Percentiles rank a stretch among this genome's conserved stretches.
Evolutionary conservation across 768 basidiomycete species (phyloP).

Genomic region (Asterophora parasitica): DNA sequence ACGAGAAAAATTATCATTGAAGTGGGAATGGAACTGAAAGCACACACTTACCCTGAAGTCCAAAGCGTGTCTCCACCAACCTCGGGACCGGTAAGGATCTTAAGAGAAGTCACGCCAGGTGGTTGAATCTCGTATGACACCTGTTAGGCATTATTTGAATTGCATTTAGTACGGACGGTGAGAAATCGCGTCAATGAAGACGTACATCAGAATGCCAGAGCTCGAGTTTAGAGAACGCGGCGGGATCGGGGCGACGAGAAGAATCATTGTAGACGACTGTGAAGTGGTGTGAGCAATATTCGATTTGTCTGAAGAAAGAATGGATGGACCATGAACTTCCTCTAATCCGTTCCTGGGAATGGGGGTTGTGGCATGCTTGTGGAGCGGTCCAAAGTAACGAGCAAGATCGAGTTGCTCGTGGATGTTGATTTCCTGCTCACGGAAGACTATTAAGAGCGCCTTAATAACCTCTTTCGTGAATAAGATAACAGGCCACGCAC

Average conservation of each 20-base stretch:
- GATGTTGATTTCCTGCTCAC: conserved; percentile 66
- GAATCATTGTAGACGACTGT: conserved; percentile 70
- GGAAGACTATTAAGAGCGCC: conserved; percentile 51
- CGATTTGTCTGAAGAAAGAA: conserved; percentile 5
- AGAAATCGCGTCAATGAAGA: background rate
- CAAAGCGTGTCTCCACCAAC: conserved; percentile 78
- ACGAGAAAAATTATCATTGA: background rate
- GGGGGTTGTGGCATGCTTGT: conserved; percentile 81
- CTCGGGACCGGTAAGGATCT: conserved; percentile 65
- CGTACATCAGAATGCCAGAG: conserved; percentile 79
- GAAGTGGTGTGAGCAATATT: background rate
- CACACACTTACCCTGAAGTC: conserved; percentile 59
- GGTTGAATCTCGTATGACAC: conserved; percentile 78
- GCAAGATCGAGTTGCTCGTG: conserved; percentile 69
- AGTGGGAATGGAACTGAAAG: background rate
- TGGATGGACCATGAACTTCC: conserved; percentile 61
- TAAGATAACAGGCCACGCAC: conserved; percentile 30
- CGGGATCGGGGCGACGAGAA: conserved; percentile 54
- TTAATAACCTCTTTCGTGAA: background rate
- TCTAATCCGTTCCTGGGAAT: conserved; percentile 71
- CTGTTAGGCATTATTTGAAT: conserved; percentile 17
- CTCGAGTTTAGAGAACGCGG: conserved; percentile 67
- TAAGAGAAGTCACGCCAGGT: conserved; percentile 75
- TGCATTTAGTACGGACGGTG: background rate
- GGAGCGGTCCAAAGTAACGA: conserved; percentile 67